These are phyloP conservation scores for Xylaria sp. DNA, from an alignment of 2,329 filamentous ascomycete genomes.

Conservation along the genomic window DNA sequence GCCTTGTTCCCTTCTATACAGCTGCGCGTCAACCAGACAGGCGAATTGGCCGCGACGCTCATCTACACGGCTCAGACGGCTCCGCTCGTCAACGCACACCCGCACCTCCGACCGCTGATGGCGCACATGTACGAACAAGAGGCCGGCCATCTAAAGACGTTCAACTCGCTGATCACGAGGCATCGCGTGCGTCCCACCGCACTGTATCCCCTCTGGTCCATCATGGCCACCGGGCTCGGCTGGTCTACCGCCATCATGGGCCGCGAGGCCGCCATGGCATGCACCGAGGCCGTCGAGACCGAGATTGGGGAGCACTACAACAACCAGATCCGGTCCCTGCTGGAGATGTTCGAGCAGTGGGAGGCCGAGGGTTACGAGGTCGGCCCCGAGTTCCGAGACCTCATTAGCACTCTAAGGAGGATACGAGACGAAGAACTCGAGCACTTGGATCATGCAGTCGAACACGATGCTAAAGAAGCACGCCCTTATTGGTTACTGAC, in stretches of 20 bases:
- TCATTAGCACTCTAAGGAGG: conserved; percentile 79
- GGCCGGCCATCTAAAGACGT: conserved; percentile 84
- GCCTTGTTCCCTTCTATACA: conserved; percentile 47
- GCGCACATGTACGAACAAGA: conserved; percentile 99
- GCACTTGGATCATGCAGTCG: conserved; percentile 93
- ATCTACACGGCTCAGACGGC: conserved; percentile 94
- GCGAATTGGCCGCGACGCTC: conserved; percentile 93
- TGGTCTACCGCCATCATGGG: conserved; percentile 92
- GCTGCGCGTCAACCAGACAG: conserved; percentile 96
- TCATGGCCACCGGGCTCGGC: conserved; percentile 81
- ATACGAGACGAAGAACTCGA: conserved; percentile 97
- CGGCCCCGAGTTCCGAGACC: conserved; percentile 77
- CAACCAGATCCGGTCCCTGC: conserved; percentile 81
- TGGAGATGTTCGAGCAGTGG: conserved; percentile 84
- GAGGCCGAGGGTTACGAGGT: conserved; percentile 82
- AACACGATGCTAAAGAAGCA: conserved; percentile 91
- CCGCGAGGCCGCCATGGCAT: conserved; percentile 96
- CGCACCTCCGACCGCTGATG: conserved; percentile 91
- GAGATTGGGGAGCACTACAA: conserved; percentile 98
- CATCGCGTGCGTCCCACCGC: conserved; percentile 93
- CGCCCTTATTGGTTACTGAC: conserved; percentile 90
- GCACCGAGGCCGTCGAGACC: conserved; percentile 97
- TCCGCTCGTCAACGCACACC: conserved; percentile 80
- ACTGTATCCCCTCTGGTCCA: conserved; percentile 90
- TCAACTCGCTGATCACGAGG: conserved; percentile 83